Conservation (phyloP, 345 rosid species). For the Lepidium africanum region DNA sequence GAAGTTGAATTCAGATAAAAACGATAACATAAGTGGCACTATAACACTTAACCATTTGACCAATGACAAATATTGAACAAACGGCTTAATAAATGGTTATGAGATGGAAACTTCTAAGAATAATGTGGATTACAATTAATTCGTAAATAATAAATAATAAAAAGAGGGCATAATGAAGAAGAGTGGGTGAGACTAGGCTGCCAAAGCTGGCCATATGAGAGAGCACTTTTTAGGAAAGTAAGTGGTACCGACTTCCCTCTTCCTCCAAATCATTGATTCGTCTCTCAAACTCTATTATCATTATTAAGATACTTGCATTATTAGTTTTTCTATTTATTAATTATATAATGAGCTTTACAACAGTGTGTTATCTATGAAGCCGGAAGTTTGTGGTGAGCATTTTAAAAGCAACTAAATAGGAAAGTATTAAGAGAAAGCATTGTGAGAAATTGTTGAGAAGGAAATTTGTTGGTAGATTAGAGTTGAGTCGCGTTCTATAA, state of each 20-base stretch:
- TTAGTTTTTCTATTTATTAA: neutral
- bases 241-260: slow-evolving; percentile 21
- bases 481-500: too few relatives aligned
- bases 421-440: too few relatives aligned
- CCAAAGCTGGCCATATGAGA: slow-evolving; percentile 21
- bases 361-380: neutral
- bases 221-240: slow-evolving; percentile 12
- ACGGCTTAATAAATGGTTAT: neutral
- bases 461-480: too few relatives aligned
- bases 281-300: slow-evolving; percentile 11
- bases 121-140: neutral
- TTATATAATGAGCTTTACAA: neutral
- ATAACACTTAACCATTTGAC: too few relatives aligned
- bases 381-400: neutral
- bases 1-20: too few relatives aligned
- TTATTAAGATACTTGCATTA: neutral
- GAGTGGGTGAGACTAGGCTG: slow-evolving; percentile 16
- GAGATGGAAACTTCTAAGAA: slow-evolving; percentile 4
- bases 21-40: too few relatives aligned
- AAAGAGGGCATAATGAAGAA: neutral
- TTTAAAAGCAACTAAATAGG: neutral
- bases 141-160: too few relatives aligned
- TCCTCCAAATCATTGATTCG: slow-evolving; percentile 17
- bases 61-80: neutral
- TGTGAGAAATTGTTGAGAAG: too few relatives aligned